phyloP scores from a whole-genome alignment of 2,329 filamentous ascomycete species.

The Aspergillus amoenus region DNA sequence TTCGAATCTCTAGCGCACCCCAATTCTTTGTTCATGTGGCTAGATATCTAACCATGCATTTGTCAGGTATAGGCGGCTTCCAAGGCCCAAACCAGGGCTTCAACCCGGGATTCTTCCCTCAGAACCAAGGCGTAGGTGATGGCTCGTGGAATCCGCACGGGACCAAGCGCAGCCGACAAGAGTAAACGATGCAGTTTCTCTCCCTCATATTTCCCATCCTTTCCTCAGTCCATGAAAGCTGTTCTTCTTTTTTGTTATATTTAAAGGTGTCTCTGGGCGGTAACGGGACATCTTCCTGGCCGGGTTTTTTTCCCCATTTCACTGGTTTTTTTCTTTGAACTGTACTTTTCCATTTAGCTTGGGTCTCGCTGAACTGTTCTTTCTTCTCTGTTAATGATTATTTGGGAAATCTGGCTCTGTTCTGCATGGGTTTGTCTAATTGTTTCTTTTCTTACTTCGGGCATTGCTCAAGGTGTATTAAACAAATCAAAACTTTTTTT shows the following conservation, averaged over 20 bases:
- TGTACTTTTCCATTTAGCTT: slow-evolving; percentile 6
- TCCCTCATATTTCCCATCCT: background rate
- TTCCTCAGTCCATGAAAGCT: background rate
- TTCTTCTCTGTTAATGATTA: slow-evolving; percentile 14
- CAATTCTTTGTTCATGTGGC: background rate
- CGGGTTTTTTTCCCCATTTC: slow-evolving; percentile 17
- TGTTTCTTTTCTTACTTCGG: slow-evolving; percentile 12
- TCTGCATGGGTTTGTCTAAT: slow-evolving; percentile 4
- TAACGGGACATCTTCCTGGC: slow-evolving; percentile 7
- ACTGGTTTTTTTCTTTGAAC: slow-evolving; percentile 3
- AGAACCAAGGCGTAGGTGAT: slow-evolving; percentile 49
- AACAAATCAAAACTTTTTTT: slow-evolving; percentile 23
- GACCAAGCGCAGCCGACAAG: slow-evolving; percentile 74
- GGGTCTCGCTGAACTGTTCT: slow-evolving; percentile 5
- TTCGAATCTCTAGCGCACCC: background rate
- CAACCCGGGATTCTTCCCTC: slow-evolving; percentile 70
- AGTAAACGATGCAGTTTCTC: slow-evolving; percentile 42
- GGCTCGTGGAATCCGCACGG: slow-evolving; percentile 80
- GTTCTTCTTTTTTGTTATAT: slow-evolving; percentile 8
- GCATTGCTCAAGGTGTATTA: slow-evolving; percentile 28
- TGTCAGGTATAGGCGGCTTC: slow-evolving; percentile 55
- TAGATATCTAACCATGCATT: slow-evolving; percentile 19
- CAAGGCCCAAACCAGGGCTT: slow-evolving; percentile 69
- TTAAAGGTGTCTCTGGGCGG: slow-evolving; percentile 7
- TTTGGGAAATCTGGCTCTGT: slow-evolving; percentile 19